Evolutionary conservation across 1,139 yeast genomes (phyloP), one percentile per base, ranked within the genome.

Genomic region (Debaryomyces udenii): DNA sequence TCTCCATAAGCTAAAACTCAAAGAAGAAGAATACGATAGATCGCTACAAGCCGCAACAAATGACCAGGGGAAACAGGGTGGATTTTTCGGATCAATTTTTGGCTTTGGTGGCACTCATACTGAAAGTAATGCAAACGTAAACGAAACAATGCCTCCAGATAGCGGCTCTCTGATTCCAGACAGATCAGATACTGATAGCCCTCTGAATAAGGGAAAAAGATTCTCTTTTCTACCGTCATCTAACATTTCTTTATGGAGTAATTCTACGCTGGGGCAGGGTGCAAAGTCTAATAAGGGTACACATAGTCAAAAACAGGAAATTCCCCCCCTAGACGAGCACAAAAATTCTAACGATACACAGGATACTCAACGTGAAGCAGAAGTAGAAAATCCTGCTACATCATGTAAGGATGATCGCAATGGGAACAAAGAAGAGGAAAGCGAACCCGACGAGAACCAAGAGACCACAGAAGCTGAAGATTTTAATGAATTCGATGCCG

Each of bases 1-100:
- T 42, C 57, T 72, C 17, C 61, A 57, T 39, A 62, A 73, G 42
- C 52, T 71, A 37, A 64, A 60, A 45, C 49, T 56, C 41, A 70
- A 65, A 51, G 77, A 72, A 47, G 75, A 68, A 43, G 72, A 70
- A 44, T 70, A 69, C 41, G 76, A 69, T 37, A 50, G 53, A 39
- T 62, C 61, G 20, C 35, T 69, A 31, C 49, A 55, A 27, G 57
- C 60, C 3, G 68, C 66, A 3, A 55, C 64, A 0, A 51, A 49
- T 18, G 62, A 56, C 18, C 51, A 54, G 37, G 38, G 42, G 11
- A 61, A 58, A 41, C 52, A 50, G 11, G 44, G 51, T 9, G 64
- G 64, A 10, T 65, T 64, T 50, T 62, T 62, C 47, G 64, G 64
- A 13, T 41, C 59, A 2, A 48, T 66, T 4, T 66, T 66, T 49